Evolutionary conservation across 306 rosid species (phyloP).

Genomic region (Spatholobus suberectus): DNA sequence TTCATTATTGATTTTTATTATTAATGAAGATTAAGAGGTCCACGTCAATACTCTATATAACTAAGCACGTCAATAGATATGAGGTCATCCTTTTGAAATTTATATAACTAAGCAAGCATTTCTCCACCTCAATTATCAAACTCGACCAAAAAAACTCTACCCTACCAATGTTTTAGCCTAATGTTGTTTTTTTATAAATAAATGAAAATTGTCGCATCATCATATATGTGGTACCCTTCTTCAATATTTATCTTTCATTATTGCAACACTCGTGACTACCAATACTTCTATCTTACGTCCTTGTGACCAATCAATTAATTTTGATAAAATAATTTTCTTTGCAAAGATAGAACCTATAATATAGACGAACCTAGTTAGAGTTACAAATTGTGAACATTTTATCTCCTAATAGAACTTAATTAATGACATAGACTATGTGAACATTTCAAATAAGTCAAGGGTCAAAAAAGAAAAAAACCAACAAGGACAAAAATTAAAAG

Average conservation of each 20-base stretch:
- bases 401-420: neutral
- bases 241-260: neutral
- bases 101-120: neutral
- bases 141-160: neutral
- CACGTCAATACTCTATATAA: neutral
- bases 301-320: neutral
- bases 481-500: neutral
- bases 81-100: neutral
- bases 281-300: neutral
- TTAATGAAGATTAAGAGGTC: neutral
- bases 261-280: neutral
- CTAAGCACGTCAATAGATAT: neutral
- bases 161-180: neutral
- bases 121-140: neutral
- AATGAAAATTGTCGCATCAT: neutral
- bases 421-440: neutral
- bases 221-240: neutral
- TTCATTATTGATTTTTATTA: neutral
- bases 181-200: neutral
- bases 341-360: neutral
- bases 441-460: neutral
- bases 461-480: neutral
- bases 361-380: neutral
- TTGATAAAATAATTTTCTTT: neutral
- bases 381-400: neutral